Evolutionary conservation across 257 asterid genomes (phyloP).

Genomic region (Fraxinus americana): DNA sequence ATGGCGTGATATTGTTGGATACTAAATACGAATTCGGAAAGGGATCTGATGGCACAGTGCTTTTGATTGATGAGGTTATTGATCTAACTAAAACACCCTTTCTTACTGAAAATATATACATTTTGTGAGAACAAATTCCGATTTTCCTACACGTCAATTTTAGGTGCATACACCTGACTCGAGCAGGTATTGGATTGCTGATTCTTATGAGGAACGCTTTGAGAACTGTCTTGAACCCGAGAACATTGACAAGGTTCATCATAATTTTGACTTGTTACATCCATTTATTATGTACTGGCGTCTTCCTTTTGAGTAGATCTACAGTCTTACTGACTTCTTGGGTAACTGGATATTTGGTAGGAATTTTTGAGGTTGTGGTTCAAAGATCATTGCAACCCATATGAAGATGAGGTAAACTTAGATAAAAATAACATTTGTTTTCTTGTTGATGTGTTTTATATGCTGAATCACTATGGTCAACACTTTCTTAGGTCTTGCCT

Average conservation of each 20-base stretch:
- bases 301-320: not conserved
- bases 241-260: conserved; percentile 86
- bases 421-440: not conserved
- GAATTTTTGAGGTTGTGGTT: conserved; percentile 98
- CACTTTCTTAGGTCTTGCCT: conserved; percentile 68
- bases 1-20: conserved; percentile 88
- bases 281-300: not conserved
- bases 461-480: conserved; percentile 19
- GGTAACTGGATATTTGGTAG: conserved; percentile 42
- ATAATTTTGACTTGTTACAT: not conserved
- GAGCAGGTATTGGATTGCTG: conserved; percentile 90
- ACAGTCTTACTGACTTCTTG: conserved; percentile 23
- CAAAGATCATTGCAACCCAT: conserved; percentile 85
- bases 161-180: conserved; percentile 99
- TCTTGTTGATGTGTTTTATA: not conserved
- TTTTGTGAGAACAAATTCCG: not conserved
- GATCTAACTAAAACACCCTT: conserved; percentile 18
- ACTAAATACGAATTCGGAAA: conserved; percentile 98
- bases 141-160: not conserved
- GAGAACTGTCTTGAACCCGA: conserved; percentile 85
- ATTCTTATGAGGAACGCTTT: conserved; percentile 68
- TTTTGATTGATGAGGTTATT: conserved; percentile 83
- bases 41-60: conserved; percentile 75
- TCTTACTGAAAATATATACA: conserved; percentile 11
- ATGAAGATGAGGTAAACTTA: conserved; percentile 73